phyloP scores from a whole-genome alignment of 352 stramenopile species.

The Pythium scleroteichum region DNA sequence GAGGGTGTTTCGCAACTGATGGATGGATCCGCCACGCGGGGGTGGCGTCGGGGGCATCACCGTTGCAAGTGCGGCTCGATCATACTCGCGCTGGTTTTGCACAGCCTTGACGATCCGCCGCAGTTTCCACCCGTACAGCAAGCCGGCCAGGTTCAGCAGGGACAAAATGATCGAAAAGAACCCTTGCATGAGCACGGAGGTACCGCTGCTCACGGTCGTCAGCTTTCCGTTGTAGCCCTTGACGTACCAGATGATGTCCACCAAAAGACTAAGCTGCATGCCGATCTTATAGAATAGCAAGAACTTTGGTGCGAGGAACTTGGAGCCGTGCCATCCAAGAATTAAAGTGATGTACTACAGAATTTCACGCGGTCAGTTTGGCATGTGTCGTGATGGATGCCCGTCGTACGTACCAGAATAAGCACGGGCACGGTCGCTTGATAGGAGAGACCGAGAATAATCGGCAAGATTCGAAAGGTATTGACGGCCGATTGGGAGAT shows the following conservation, averaged over 20 bases:
- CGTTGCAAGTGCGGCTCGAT: conserved; percentile 75
- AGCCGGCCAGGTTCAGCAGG: conserved; percentile 71
- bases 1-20: conserved; percentile 50
- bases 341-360: conserved; percentile 79
- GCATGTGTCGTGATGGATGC: neutral
- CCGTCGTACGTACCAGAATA: conserved; percentile 50
- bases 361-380: neutral
- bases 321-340: conserved; percentile 87
- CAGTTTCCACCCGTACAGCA: conserved; percentile 89
- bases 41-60: conserved; percentile 56
- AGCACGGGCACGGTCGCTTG: conserved; percentile 80
- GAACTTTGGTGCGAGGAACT: conserved; percentile 85
- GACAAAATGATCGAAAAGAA: conserved; percentile 85
- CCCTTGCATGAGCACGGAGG: conserved; percentile 82
- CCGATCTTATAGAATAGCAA: conserved; percentile 89
- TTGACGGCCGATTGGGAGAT: conserved; percentile 83
- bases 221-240: conserved; percentile 87
- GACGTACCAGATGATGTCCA: conserved; percentile 87
- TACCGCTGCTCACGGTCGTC: conserved; percentile 73
- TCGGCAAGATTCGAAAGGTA: conserved; percentile 82
- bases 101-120: conserved; percentile 85
- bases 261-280: conserved; percentile 83
- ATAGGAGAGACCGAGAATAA: conserved; percentile 84
- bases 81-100: conserved; percentile 76
- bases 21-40: conserved; percentile 23